Conservation (phyloP, 1,284 basidiomycete species). For the Pseudozyma thailandica region DNA sequence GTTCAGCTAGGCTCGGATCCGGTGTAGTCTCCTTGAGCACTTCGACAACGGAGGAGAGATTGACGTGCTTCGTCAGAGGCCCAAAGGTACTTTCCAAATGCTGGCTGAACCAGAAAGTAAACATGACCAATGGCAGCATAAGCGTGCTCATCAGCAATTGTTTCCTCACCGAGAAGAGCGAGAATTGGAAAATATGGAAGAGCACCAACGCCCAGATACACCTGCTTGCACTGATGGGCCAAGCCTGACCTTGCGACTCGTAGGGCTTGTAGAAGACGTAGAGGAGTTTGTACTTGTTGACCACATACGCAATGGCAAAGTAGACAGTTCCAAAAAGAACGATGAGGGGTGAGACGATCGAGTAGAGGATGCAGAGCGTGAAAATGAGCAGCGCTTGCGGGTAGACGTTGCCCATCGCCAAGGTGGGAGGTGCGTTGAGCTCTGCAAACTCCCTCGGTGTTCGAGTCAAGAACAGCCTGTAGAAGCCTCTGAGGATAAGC, state of each 20-base stretch:
- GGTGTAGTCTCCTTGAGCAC: conserved; percentile 27
- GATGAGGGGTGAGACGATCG: conserved; percentile 92
- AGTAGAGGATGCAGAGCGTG: conserved; percentile 92
- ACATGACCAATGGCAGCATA: conserved; percentile 80
- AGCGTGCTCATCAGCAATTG: conserved; percentile 80
- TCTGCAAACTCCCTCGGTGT: conserved; percentile 83
- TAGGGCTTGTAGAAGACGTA: conserved; percentile 95
- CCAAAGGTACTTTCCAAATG: conserved; percentile 77
- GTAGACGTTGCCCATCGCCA: conserved; percentile 77
- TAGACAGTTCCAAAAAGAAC: conserved; percentile 93
- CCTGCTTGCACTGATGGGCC: conserved; percentile 74
- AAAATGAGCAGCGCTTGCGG: conserved; percentile 95
- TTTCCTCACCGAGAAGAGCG: conserved; percentile 83
- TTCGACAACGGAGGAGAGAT: conserved; percentile 56
- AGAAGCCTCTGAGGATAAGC: conserved; percentile 51
- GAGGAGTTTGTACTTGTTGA: conserved; percentile 96
- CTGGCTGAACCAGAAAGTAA: conserved; percentile 83
- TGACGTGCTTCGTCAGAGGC: conserved; percentile 80
- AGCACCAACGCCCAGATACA: conserved; percentile 66
- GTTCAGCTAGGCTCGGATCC: conserved; percentile 26
- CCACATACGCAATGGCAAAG: conserved; percentile 81
- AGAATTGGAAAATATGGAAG: conserved; percentile 66
- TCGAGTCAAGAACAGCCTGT: conserved; percentile 43
- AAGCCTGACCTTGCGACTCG: conserved; percentile 90
- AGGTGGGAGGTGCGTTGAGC: conserved; percentile 94